Evolutionary conservation across 2,329 filamentous ascomycete genomes (phyloP), one percentile per base, ranked within the genome.

Genomic region (Alternaria tenuissima): DNA sequence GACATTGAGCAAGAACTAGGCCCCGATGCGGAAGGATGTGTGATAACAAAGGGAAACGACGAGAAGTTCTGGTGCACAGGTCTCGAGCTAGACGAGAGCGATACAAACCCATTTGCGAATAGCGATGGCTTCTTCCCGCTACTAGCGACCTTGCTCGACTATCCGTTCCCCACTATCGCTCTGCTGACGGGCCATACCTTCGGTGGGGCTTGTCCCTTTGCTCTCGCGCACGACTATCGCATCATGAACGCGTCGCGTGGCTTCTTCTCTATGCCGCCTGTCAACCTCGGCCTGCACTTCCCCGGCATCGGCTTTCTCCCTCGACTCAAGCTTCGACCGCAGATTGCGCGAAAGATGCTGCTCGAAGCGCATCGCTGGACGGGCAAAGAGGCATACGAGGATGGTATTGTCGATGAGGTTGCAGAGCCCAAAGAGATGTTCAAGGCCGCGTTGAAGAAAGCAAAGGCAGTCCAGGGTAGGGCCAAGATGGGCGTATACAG

Each of bases 361-460:
- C 77, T 86, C 4, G 84, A 87, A 67, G 85, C 84, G 18, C 82
- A 87, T 57, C 78, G 74, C 39, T 87, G 83, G 84, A 87, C 85
- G 0, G 84, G 82, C 0, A 77, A 81, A 61, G 79, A 84, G 59
- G 85, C 85, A 3, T 60, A 84, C 6, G 71, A 78, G 59, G 85
- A 86, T 69, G 84, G 84, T 0, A 82, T 87, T 57, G 84, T 87
- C 5, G 84, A 87, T 73, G 80, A 78, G 46, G 70, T 86, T 60
- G 82, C 81, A 3, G 76, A 80, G 57, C 84, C 84, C 5, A 62
- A 62, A 28, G 68, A 68, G 20, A 85, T 87, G 83, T 68, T 84
- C 16, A 77, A 81, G 36, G 76, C 76, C 36, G 84, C 82, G 77
- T 66, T 85, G 26, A 77, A 79, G 52, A 79, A 78, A 55, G 85